A percentile compares a stretch with the other conserved stretches of the same genome.
These are phyloP conservation scores for Pseudogymnoascus sp. DNA, from an alignment of 2,329 filamentous ascomycete genomes.

Conservation along the genomic window DNA sequence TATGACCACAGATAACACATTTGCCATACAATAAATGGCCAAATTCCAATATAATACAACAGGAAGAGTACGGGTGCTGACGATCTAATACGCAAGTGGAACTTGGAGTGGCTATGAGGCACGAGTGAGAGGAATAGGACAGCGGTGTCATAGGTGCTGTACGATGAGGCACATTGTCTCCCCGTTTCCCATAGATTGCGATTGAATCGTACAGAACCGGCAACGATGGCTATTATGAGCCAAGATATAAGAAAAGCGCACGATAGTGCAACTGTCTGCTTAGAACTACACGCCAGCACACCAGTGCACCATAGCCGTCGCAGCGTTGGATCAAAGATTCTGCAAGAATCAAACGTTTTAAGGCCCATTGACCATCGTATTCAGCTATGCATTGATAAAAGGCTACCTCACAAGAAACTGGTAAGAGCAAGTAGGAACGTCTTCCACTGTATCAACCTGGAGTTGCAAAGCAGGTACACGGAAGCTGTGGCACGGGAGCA, in stretches of 20 bases:
- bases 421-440: neutral
- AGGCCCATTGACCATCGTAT: neutral
- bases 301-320: neutral
- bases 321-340: neutral
- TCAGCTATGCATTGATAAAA: neutral
- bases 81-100: neutral
- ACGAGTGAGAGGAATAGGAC: neutral
- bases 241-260: neutral
- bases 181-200: neutral
- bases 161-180: neutral
- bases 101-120: too few relatives aligned
- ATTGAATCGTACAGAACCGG: too few relatives aligned
- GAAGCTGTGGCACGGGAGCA: neutral
- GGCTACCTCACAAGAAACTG: neutral
- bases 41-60: neutral
- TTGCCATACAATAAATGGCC: neutral
- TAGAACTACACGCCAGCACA: neutral
- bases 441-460: neutral
- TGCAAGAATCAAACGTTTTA: neutral
- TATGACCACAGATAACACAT: neutral
- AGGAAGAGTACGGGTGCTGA: neutral
- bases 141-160: neutral
- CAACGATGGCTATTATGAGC: too few relatives aligned
- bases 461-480: neutral
- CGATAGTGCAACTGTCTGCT: neutral